Conservation (phyloP, 306 rosid genomes). For the Fragaria iinumae region DNA sequence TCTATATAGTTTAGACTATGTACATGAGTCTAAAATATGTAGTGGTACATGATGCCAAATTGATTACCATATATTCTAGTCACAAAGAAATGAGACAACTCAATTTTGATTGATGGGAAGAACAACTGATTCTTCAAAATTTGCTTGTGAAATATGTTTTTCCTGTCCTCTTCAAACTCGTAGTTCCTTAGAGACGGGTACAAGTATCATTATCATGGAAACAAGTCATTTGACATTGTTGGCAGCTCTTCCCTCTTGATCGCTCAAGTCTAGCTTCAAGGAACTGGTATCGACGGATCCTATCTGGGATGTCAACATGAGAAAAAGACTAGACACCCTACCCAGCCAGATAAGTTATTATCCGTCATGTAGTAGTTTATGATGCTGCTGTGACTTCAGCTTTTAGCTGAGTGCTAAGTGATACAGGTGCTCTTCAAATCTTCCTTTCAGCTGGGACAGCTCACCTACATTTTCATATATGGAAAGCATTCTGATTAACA, state of each 20-base stretch:
- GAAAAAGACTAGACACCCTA: slow-evolving; percentile 61
- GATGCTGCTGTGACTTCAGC: slow-evolving; percentile 37
- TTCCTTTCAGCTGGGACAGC: slow-evolving; percentile 34
- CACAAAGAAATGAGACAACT: neutral
- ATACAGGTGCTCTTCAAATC: slow-evolving; percentile 25
- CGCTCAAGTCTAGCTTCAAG: neutral
- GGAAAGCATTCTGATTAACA: slow-evolving; percentile 30
- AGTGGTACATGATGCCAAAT: neutral
- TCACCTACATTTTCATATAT: slow-evolving; percentile 46
- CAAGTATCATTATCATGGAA: neutral
- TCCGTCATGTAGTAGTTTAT: neutral
- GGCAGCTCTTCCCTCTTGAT: neutral
- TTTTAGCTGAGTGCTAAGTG: slow-evolving; percentile 22
- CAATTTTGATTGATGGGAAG: slow-evolving; percentile 3
- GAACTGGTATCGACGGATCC: neutral
- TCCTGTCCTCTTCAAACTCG: neutral
- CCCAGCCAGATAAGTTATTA: slow-evolving; percentile 50
- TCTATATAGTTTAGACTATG: too few relatives aligned
- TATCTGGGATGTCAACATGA: slow-evolving; percentile 21
- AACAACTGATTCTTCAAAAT: neutral
- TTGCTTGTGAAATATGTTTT: neutral
- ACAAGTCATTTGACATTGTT: slow-evolving; percentile 4
- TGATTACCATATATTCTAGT: too few relatives aligned
- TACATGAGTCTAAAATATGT: too few relatives aligned
- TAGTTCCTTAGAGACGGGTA: neutral